Conservation (phyloP, 192 early-diverging fungal species). For the Mortierella alpina region DNA sequence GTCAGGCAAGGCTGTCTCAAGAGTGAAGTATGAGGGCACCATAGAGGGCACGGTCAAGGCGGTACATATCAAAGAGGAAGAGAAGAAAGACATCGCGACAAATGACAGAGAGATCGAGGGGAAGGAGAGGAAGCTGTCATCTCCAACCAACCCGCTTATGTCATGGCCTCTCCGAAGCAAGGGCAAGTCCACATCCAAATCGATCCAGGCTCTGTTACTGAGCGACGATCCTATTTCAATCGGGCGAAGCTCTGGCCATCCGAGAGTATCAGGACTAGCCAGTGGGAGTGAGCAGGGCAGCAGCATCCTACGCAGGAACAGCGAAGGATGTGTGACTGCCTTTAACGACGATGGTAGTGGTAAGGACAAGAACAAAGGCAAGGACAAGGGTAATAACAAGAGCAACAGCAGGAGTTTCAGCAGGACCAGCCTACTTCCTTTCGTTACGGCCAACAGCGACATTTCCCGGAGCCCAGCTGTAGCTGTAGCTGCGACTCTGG, state of each 20-base stretch:
- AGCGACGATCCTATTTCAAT: no score
- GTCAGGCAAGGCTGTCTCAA: background rate
- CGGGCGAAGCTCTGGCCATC: background rate
- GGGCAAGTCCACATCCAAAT: slow-evolving; percentile 6
- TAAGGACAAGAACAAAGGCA: background rate
- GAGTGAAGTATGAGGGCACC: background rate
- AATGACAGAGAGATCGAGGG: background rate
- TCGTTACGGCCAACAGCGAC: background rate
- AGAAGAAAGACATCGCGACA: background rate
- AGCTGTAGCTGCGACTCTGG: slow-evolving; percentile 13
- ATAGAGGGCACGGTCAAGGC: background rate
- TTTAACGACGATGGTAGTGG: no score
- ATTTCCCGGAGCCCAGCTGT: slow-evolving; percentile 1
- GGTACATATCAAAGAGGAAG: background rate
- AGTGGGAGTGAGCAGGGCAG: background rate
- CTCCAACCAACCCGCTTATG: background rate
- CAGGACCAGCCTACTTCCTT: background rate
- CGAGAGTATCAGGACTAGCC: background rate
- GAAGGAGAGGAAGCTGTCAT: background rate
- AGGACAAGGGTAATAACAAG: background rate
- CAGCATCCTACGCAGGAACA: background rate
- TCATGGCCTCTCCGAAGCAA: slow-evolving; percentile 27
- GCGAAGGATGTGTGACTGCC: no score
- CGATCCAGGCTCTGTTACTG: no score
- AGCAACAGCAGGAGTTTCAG: slow-evolving; percentile 7